Percentiles rank a stretch among this genome's conserved stretches.
Evolutionary conservation across 1,284 basidiomycete species (phyloP).

Genomic region (Ceratobasidium sp.): DNA sequence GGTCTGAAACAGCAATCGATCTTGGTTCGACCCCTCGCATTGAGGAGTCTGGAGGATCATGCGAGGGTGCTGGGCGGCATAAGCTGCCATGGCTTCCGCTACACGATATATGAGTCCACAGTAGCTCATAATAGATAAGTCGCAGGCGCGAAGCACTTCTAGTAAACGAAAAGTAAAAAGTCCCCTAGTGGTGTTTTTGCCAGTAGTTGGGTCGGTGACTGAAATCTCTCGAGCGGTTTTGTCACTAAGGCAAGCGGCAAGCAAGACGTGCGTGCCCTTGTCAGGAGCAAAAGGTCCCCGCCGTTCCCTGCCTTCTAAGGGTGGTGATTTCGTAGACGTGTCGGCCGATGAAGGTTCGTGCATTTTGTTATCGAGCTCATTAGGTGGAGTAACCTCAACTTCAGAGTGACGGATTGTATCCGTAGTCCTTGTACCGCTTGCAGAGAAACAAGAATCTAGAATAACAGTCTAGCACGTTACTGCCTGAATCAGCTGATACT

Average conservation of each 20-base stretch:
- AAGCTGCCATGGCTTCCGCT: too few relatives aligned
- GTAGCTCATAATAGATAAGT: conserved; percentile 23
- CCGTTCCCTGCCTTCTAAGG: too few relatives aligned
- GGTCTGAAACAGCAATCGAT: conserved; percentile 18
- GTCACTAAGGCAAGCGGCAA: conserved; percentile 20
- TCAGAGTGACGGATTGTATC: not conserved
- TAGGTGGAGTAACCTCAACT: not conserved
- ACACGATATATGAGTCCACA: not conserved
- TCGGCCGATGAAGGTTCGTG: too few relatives aligned
- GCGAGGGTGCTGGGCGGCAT: too few relatives aligned
- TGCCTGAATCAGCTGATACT: not conserved
- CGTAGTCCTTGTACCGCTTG: conserved; percentile 2
- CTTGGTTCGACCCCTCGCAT: conserved; percentile 34
- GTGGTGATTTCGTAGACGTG: too few relatives aligned
- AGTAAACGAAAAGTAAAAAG: conserved; percentile 10
- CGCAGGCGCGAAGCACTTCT: not conserved
- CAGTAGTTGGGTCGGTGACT: too few relatives aligned
- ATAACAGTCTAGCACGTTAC: conserved; percentile 13
- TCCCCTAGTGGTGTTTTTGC: not conserved
- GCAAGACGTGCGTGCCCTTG: conserved; percentile 14
- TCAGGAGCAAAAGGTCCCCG: not conserved
- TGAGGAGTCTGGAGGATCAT: conserved; percentile 14
- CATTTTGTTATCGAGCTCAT: not conserved
- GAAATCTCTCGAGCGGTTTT: not conserved
- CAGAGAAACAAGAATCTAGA: conserved; percentile 12